Percentiles rank a stretch among this genome's conserved stretches.
phyloP scores from a whole-genome alignment of 1,139 yeast species.

The Yamadazyma oceani region DNA sequence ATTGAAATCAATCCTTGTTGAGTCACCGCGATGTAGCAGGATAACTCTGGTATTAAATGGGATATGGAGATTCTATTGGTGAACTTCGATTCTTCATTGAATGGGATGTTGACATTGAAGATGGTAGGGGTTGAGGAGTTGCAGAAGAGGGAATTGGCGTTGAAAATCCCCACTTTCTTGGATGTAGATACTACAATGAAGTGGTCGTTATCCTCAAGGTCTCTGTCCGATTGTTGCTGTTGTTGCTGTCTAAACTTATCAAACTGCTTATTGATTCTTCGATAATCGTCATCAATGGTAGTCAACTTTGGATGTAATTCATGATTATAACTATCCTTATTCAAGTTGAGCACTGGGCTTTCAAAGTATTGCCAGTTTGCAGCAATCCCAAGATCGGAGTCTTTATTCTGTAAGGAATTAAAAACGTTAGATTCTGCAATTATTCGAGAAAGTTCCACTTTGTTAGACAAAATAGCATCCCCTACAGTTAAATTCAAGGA shows the following conservation, averaged over 20 bases:
- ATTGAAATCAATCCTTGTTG: conserved; percentile 62
- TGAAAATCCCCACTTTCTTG: conserved; percentile 45
- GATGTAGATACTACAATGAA: conserved; percentile 48
- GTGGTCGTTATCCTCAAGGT: conserved; percentile 6
- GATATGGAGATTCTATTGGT: conserved; percentile 56
- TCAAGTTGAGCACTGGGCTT: conserved; percentile 20
- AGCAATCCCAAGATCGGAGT: conserved; percentile 50
- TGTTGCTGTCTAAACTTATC: not conserved
- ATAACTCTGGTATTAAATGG: conserved; percentile 51
- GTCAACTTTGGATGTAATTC: conserved; percentile 21
- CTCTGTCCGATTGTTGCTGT: conserved; percentile 2
- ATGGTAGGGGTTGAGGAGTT: conserved; percentile 46
- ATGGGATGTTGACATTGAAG: conserved; percentile 30
- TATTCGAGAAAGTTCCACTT: conserved; percentile 22
- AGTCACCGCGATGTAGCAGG: conserved; percentile 52
- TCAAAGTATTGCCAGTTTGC: conserved; percentile 42
- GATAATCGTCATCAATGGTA: conserved; percentile 37
- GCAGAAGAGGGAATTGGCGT: conserved; percentile 50
- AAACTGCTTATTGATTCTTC: conserved; percentile 28
- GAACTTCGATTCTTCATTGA: conserved; percentile 37
- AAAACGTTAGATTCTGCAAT: conserved; percentile 28
- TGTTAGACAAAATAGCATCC: conserved; percentile 35
- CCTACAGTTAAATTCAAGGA: conserved; percentile 52
- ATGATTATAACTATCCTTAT: conserved; percentile 11
- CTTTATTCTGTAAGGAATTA: conserved; percentile 22